Base-by-base conservation (phyloP, 2,329 filamentous ascomycete genomes). In the Colletotrichum godetiae region DNA sequence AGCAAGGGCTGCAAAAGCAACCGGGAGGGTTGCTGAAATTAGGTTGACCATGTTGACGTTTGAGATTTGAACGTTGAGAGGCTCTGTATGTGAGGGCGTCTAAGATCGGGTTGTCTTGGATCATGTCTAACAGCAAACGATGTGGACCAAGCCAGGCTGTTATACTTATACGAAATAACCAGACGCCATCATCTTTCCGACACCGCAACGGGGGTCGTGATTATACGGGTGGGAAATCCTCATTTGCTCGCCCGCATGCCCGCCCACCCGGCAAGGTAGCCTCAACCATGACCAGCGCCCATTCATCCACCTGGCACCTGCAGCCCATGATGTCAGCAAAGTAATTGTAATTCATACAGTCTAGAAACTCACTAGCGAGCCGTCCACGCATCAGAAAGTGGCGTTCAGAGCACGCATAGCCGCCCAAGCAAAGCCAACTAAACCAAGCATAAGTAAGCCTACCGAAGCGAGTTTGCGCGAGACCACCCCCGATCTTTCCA, bases 1-100 rank as follows among this genome's bases (percentile, higher is more conserved):
- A 15, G 77, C 77, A n/a, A 76, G 70, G 29, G 78, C 68, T 35
- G 79, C 72, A 29, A 82, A 73, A 35, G 75, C 62, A 37, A 82
- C 59, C 7, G 80, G 35, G 29, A 78, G 33, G 0, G 67, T 56
- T n/a, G 27, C n/a, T 58, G 59, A 57, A 1, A 42, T 22, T 19
- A 65, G 6, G 1, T 74, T 77, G 27, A 77, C 76, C 80, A 81
- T 81, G 19, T 64, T 33, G 53, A 22, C 1, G n/a, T 11, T 49
- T 24, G n/a, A 37, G 2, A 49, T 5, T 49, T 13, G 7, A n/a
- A n/a, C 35, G n/a, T 2, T 37, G 8, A 1, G 37, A 13, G 29
- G 15, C 27, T 35, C 35, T 35, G 46, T 49, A 13, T 35, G 31
- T 22, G 33, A n/a, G 22, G 33, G 13, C 37, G 37, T 42, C 37